Conservation (phyloP, 805 yeast species). For the Millerozyma acaciae region DNA sequence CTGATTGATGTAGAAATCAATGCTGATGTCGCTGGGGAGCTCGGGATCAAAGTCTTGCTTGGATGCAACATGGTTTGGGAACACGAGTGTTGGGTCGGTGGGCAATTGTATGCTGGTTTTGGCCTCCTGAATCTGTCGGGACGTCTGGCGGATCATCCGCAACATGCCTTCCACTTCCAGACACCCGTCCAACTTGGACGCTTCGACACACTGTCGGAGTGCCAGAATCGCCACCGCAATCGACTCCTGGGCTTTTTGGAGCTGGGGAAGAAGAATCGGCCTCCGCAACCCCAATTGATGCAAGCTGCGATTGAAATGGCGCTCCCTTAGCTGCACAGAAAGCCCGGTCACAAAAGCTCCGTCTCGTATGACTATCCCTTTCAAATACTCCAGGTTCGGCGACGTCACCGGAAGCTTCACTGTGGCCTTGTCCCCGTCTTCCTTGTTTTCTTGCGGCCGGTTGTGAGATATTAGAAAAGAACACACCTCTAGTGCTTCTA, state of each 20-base stretch:
- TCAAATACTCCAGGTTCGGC: conserved; percentile 50
- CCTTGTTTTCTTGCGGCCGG: conserved; percentile 26
- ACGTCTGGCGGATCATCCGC: conserved; percentile 22
- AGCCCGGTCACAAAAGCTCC: conserved; percentile 51
- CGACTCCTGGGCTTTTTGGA: conserved; percentile 43
- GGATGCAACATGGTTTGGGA: conserved; percentile 50
- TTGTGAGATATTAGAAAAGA: conserved; percentile 29
- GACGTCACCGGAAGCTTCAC: conserved; percentile 58
- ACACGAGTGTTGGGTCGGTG: conserved; percentile 52
- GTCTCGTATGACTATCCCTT: conserved; percentile 57
- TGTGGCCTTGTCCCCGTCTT: conserved; percentile 28
- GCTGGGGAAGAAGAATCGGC: conserved; percentile 39
- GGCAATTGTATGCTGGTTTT: conserved; percentile 30
- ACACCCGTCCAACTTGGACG: conserved; percentile 4
- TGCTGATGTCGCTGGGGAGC: conserved; percentile 42
- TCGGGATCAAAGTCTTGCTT: conserved; percentile 41
- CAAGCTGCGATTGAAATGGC: conserved; percentile 32
- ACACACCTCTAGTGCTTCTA: conserved; percentile 37
- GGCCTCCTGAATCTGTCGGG: conserved; percentile 25
- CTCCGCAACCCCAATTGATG: conserved; percentile 24
- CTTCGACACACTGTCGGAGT: conserved; percentile 8
- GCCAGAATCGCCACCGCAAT: conserved; percentile 31
- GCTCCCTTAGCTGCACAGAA: conserved; percentile 41
- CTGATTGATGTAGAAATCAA: conserved; percentile 58
- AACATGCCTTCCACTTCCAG: conserved; percentile 16